Evolutionary conservation across 2,329 filamentous ascomycete genomes (phyloP).

Genomic region (Penicillium paneum): DNA sequence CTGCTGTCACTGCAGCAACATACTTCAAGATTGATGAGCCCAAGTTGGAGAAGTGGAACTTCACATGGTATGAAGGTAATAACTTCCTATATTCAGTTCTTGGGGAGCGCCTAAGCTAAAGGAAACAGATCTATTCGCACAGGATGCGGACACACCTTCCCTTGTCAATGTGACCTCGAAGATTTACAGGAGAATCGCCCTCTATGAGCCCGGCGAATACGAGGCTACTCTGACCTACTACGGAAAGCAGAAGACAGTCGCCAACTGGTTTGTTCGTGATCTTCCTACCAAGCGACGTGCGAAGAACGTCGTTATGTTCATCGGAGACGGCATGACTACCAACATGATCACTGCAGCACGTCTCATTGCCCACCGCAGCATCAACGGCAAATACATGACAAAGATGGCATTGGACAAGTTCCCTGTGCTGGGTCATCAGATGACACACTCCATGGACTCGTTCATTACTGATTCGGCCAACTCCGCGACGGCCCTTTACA

Average conservation of each 20-base stretch:
- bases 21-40: slow-evolving; percentile 72
- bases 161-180: slow-evolving; percentile 78
- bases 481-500: slow-evolving; percentile 76
- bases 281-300: slow-evolving; percentile 67
- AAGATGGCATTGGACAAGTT: slow-evolving; percentile 77
- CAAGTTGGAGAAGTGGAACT: slow-evolving; percentile 74
- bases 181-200: slow-evolving; percentile 69
- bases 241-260: slow-evolving; percentile 65
- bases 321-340: slow-evolving; percentile 64
- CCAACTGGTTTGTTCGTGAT: slow-evolving; percentile 73
- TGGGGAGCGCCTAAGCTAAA: slow-evolving; percentile 11
- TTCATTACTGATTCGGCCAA: slow-evolving; percentile 88
- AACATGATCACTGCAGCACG: slow-evolving; percentile 63
- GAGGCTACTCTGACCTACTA: slow-evolving; percentile 74
- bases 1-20: slow-evolving; percentile 54
- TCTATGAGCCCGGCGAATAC: slow-evolving; percentile 78
- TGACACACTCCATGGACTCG: slow-evolving; percentile 80
- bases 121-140: slow-evolving; percentile 64
- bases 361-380: slow-evolving; percentile 73
- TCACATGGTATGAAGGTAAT: slow-evolving; percentile 73
- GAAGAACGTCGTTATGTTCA: slow-evolving; percentile 83
- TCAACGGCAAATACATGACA: slow-evolving; percentile 81
- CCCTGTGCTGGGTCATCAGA: slow-evolving; percentile 81
- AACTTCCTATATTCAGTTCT: neutral
- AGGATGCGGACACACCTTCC: slow-evolving; percentile 65